phyloP scores from a whole-genome alignment of 2,329 filamentous ascomycete species.

The Aureobasidium musti region DNA sequence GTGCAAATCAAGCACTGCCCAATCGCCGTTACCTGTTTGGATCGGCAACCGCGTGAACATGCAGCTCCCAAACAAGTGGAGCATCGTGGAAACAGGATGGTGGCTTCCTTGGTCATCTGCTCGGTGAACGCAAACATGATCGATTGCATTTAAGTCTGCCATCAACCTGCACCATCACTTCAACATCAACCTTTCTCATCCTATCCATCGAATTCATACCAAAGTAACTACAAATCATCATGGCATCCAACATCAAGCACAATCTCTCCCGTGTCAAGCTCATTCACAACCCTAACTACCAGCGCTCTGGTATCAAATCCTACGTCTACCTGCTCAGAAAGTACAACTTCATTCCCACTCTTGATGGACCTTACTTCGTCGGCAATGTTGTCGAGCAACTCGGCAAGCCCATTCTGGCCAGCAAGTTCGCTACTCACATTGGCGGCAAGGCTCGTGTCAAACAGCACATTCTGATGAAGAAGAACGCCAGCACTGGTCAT shows the following conservation, averaged over 20 bases:
- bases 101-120: conserved; percentile 12
- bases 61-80: conserved; percentile 2
- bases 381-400: conserved; percentile 53
- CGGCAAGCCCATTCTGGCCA: conserved; percentile 43
- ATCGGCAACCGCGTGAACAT: conserved; percentile 17
- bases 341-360: conserved; percentile 62
- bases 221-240: conserved; percentile 32
- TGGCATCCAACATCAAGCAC: conserved; percentile 30
- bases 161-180: conserved; percentile 34
- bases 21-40: conserved; percentile 23
- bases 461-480: conserved; percentile 54
- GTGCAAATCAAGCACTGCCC: conserved; percentile 1
- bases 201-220: conserved; percentile 10
- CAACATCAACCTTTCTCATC: conserved; percentile 31
- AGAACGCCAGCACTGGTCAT: conserved; percentile 38
- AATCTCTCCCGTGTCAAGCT: conserved; percentile 36
- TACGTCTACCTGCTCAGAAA: conserved; percentile 37
- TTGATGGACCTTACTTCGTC: conserved; percentile 62
- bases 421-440: conserved; percentile 40
- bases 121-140: background rate
- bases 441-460: conserved; percentile 53
- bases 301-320: conserved; percentile 38
- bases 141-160: conserved; percentile 22
- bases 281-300: conserved; percentile 37
- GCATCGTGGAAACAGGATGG: conserved; percentile 5